Conservation (phyloP, 2,329 filamentous ascomycete genomes). For the Arthrobotrys musiformis region DNA sequence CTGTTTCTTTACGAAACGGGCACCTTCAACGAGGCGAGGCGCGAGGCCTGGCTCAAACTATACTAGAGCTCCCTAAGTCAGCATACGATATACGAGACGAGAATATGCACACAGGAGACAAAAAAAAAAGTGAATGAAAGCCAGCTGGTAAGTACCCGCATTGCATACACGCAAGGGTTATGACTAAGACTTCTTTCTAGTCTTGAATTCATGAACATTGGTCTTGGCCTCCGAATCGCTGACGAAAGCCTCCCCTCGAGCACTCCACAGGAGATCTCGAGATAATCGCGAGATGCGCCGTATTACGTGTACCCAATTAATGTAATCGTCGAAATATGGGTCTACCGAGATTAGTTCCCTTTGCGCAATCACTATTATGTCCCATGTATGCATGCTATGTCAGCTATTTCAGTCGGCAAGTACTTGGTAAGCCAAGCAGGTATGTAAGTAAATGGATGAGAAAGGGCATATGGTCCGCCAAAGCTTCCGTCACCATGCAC, state of each 20-base stretch:
- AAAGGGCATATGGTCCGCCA: neutral
- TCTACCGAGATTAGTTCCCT: constrained; percentile 28
- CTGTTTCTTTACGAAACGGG: constrained; percentile 23
- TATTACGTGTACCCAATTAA: constrained; percentile 26
- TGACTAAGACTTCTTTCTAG: neutral
- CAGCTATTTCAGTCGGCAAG: no score
- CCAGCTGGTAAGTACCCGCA: neutral
- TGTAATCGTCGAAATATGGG: neutral
- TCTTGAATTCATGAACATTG: neutral
- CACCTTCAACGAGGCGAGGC: neutral
- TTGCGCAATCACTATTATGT: no score
- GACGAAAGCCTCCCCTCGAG: constrained; percentile 26
- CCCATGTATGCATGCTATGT: neutral
- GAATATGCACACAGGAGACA: neutral
- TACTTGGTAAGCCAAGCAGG: no score
- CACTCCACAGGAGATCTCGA: no score
- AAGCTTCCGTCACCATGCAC: constrained; percentile 19
- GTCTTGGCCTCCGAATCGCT: neutral
- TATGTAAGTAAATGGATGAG: no score
- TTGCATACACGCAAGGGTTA: neutral
- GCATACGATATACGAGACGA: constrained; percentile 36
- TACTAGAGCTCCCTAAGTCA: no score
- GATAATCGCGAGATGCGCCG: neutral
- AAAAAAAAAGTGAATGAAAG: neutral
- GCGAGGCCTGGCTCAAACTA: neutral